These are phyloP conservation scores for Halophytophthora batemanensis DNA, from an alignment of 352 stramenopile species.

Conservation along the genomic window DNA sequence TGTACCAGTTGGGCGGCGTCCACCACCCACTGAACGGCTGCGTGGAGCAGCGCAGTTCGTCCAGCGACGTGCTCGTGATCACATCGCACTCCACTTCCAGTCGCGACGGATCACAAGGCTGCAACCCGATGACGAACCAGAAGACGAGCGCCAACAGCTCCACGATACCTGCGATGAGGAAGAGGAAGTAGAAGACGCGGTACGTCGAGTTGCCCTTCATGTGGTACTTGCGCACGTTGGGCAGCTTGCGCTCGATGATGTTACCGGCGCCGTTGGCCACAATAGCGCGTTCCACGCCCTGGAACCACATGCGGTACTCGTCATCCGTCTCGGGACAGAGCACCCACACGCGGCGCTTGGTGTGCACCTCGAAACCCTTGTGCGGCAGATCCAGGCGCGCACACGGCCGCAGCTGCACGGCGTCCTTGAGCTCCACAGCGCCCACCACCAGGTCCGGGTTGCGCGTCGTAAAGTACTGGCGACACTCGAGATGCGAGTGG, in stretches of 20 bases:
- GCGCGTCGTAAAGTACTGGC: conserved; percentile 84
- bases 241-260: conserved; percentile 84
- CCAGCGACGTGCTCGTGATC: conserved; percentile 58
- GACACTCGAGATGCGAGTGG: conserved; percentile 81
- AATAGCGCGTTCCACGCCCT: conserved; percentile 76
- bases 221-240: conserved; percentile 86
- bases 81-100: conserved; percentile 52
- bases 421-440: conserved; percentile 81
- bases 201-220: conserved; percentile 87
- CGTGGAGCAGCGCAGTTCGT: conserved; percentile 37
- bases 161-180: conserved; percentile 64
- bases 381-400: conserved; percentile 76
- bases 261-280: conserved; percentile 72
- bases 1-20: conserved; percentile 66
- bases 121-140: conserved; percentile 75
- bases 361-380: conserved; percentile 81
- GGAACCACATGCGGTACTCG: conserved; percentile 87
- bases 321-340: conserved; percentile 83
- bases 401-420: conserved; percentile 76
- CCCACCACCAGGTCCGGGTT: conserved; percentile 81
- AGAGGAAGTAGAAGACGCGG: conserved; percentile 78
- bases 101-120: conserved; percentile 68
- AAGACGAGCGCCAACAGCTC: conserved; percentile 76
- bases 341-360: conserved; percentile 85
- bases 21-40: conserved; percentile 70